Base-by-base conservation (phyloP, 129 eudicot genomes). In the Logfia minima region DNA sequence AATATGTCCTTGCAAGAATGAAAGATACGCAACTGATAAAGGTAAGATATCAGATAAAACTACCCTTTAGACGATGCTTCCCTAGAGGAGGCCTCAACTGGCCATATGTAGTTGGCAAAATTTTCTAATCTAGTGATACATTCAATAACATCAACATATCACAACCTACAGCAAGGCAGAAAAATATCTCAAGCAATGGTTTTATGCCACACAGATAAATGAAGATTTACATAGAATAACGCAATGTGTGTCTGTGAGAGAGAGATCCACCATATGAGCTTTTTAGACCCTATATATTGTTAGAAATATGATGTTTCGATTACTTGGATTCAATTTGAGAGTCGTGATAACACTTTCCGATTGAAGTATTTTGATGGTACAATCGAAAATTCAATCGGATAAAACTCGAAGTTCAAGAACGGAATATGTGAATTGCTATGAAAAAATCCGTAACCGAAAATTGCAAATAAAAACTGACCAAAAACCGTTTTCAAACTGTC, bases 31-130 rank as follows among this genome's bases (percentile, higher is more conserved):
- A 56, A n/a, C 62, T 56, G 62, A 56, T 56, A 56, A 19, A 58
- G 24, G 64, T 3, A 58, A 19, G 17, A 28, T 29, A 67, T 37
- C 39, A 55, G 18, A 45, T 35, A 31, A 71, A 71, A 13, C 88
- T 23, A 81, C 89, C 97, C 96, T 93, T 93, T 43, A 93, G 81
- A 10, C 98, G 97, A 81, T 90, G 92, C 66, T 93, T 90, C 16
- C 98, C 98, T 35, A 93, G 91, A 82, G 98, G 98, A 31, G 98
- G 98, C 78, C 83, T 87, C 73, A 93, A 62, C 80, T 88, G 92
- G 31, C 98, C 98, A 78, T 87, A 93, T 39, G 98, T 79, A n/a
- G 96, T 88, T n/a, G 96, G 92, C 70, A 93, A 79, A 71, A 93
- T 60, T 80, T 88, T 90, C 67, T 88, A 96, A 78, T 93, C 98